Base-by-base conservation (phyloP, 768 basidiomycete species). In the Postia placenta region DNA sequence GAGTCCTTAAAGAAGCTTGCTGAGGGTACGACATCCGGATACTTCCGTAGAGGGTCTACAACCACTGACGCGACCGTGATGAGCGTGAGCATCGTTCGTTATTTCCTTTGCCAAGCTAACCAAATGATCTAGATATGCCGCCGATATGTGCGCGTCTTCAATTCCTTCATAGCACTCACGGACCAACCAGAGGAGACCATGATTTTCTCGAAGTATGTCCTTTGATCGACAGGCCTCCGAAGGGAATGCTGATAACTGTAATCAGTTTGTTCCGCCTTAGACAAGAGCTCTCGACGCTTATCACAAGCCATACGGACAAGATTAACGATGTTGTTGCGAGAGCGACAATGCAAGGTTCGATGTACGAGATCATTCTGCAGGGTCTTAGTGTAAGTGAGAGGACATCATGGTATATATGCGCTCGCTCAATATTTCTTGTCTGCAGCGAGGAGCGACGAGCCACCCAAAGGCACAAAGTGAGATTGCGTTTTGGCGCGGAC, bases 151-250 rank as follows among this genome's bases (percentile, higher is more conserved):
- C 71, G 71, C 14, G 63, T 96, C 59, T 98, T 98, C 73, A 85
- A 82, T 51, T 81, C 86, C 2, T 81, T 93, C 54, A 81, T 94
- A 19, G 78, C 80, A 24, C 68, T 99, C 54, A 90, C 88, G 2
- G 78, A 78, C 33, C 85, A 88, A 52, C 85, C 82, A 36, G 92
- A 96, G 56, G 94, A 96, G 63, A 90, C 90, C 7, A 96, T 97
- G 93, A 87, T 98, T 41, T 96, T 96, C 60, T 81, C 87, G 20
- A 93, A 93, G 95, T 95, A 60, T 56, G 82, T 62, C 19, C 38
- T 17, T 39, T 17, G 15, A 19, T 17, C 47, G 17, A n/a, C n/a
- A n/a, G n/a, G n/a, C n/a, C n/a, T n/a, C n/a, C n/a, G n/a, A n/a
- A n/a, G n/a, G n/a, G n/a, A n/a, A n/a, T n/a, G n/a, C n/a, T n/a